Percentiles rank a stretch among this genome's conserved stretches.
Evolutionary conservation across 1,284 basidiomycete genomes (phyloP).

Genomic region (Cystobasidium pallidum): DNA sequence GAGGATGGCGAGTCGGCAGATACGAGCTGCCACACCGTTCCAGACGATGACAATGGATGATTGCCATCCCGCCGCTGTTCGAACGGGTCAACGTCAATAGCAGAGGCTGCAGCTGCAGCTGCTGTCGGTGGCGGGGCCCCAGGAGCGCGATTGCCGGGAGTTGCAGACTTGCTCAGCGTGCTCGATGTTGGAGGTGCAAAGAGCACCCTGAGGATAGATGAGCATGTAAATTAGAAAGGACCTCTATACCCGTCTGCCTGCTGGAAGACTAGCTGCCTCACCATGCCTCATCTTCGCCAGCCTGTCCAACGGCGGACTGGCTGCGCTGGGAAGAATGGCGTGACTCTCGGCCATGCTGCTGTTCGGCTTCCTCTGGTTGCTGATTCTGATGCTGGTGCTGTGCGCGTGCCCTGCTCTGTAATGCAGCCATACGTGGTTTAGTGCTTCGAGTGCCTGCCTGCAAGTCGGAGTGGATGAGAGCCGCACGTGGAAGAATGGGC

Average conservation of each 20-base stretch:
- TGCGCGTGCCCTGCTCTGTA: slow-evolving; percentile 36
- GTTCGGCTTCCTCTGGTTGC: neutral
- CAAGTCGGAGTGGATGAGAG: neutral
- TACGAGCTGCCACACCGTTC: slow-evolving; percentile 8
- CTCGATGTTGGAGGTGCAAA: slow-evolving; percentile 20
- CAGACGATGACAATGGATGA: neutral
- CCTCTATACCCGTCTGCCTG: neutral
- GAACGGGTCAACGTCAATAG: slow-evolving; percentile 2
- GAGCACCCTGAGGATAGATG: slow-evolving; percentile 7
- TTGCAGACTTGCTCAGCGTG: too few relatives aligned
- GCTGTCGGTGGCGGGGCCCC: neutral
- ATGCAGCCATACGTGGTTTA: slow-evolving; percentile 23
- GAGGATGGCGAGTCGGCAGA: neutral
- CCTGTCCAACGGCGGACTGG: neutral
- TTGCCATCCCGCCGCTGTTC: neutral
- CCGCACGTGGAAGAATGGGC: neutral
- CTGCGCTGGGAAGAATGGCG: neutral
- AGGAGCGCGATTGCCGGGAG: slow-evolving; percentile 12
- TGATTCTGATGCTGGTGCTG: slow-evolving; percentile 21
- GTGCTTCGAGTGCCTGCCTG: neutral
- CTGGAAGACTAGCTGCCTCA: neutral
- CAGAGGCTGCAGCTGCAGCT: neutral
- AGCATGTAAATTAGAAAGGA: neutral
- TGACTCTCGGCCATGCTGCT: neutral
- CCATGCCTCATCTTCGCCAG: slow-evolving; percentile 26